A percentile compares a stretch with the other conserved stretches of the same genome.
Evolutionary conservation across 164 flowering plant genomes (phyloP).

Genomic region (Warburgia ugandensis): DNA sequence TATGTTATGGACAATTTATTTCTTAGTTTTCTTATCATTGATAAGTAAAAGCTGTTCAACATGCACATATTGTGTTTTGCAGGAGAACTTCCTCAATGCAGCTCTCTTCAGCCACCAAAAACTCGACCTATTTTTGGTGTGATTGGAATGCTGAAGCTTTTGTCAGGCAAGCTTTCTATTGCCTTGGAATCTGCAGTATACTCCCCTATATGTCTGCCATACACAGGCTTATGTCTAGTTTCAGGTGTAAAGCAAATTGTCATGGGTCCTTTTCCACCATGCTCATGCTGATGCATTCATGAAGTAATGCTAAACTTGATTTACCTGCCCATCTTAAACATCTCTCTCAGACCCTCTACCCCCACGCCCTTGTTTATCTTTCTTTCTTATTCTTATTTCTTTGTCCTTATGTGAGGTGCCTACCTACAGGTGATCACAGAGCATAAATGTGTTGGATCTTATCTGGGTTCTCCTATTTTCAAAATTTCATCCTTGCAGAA

Average conservation of each 20-base stretch:
- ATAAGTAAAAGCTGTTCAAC: background rate
- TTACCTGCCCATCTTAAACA: background rate
- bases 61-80: slow-evolving; percentile 4
- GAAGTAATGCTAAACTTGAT: too few species aligned
- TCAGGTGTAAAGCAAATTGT: too few species aligned
- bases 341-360: too few species aligned
- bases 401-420: slow-evolving; percentile 41
- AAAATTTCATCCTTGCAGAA: slow-evolving; percentile 66
- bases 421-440: slow-evolving; percentile 72
- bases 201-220: background rate
- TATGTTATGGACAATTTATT: background rate
- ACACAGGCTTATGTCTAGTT: too few species aligned
- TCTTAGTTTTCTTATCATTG: background rate
- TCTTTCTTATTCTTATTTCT: background rate
- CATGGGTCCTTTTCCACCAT: too few species aligned
- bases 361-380: too few species aligned
- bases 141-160: slow-evolving; percentile 77
- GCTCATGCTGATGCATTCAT: too few species aligned
- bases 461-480: slow-evolving; percentile 82
- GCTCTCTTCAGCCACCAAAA: slow-evolving; percentile 61
- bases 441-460: slow-evolving; percentile 78
- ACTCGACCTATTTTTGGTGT: slow-evolving; percentile 71
- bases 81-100: slow-evolving; percentile 60
- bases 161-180: slow-evolving; percentile 53
- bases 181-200: background rate